Conservation (phyloP, 1,139 yeast genomes). For the Lodderomyces theae region DNA sequence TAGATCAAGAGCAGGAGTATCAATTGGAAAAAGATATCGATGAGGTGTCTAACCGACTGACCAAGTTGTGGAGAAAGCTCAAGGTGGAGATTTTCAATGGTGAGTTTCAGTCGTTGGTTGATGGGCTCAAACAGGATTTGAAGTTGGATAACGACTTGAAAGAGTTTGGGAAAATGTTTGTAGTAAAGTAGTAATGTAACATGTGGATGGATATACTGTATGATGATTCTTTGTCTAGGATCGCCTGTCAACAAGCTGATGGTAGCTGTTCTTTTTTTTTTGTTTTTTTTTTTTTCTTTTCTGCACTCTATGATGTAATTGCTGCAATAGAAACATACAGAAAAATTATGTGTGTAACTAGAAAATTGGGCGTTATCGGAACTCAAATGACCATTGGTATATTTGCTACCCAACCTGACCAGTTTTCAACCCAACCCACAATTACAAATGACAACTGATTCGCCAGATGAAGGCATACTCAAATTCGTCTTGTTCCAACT, state of each 20-base stretch:
- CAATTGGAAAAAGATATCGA: constrained; percentile 15
- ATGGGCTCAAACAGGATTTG: constrained; percentile 28
- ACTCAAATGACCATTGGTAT: neutral
- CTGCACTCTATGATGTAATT: neutral
- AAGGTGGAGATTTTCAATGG: constrained; percentile 25
- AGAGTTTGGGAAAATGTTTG: constrained; percentile 22
- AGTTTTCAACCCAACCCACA: neutral
- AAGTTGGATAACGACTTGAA: constrained; percentile 24
- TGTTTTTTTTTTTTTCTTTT: neutral
- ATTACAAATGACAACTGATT: neutral
- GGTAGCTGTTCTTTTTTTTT: neutral
- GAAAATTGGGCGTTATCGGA: neutral
- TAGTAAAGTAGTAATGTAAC: neutral
- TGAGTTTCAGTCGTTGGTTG: constrained; percentile 21
- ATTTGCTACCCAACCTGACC: no score
- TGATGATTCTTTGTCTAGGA: no score
- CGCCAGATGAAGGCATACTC: neutral
- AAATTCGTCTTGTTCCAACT: neutral
- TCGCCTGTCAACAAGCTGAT: no score
- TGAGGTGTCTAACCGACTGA: constrained; percentile 22
- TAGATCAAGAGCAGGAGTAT: constrained; percentile 1
- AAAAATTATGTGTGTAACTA: neutral
- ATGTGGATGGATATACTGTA: no score
- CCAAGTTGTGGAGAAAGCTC: constrained; percentile 22
- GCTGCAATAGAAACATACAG: no score